Conservation (phyloP, 2,329 filamentous ascomycete species). For the Fusarium sp. region DNA sequence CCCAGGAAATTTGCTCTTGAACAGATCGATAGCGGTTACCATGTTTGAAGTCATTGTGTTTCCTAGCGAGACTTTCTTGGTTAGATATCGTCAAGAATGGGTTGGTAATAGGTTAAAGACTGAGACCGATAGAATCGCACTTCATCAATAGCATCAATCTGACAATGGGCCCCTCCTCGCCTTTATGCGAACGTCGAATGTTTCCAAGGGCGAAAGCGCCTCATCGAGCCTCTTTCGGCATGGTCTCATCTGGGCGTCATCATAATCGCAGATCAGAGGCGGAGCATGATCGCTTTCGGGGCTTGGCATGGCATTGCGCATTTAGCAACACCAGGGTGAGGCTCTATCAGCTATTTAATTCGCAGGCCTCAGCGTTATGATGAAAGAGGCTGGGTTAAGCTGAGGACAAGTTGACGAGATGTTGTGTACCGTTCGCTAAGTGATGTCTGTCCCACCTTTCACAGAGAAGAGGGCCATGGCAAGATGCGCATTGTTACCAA, state of each 20-base stretch:
- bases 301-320: not conserved
- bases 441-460: not conserved
- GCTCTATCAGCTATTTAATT: not conserved
- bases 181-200: not conserved
- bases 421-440: not conserved
- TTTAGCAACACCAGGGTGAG: not conserved
- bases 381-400: not conserved
- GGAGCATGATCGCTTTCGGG: not conserved
- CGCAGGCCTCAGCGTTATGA: not conserved
- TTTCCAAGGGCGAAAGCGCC: not conserved
- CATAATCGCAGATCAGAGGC: not conserved
- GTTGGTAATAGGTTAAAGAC: not conserved
- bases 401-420: not conserved
- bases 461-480: too few species aligned
- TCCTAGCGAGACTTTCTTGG: not conserved
- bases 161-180: not conserved
- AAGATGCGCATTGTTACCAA: not conserved
- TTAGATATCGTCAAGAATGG: too few species aligned
- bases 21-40: not conserved
- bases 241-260: not conserved
- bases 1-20: not conserved
- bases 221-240: not conserved
- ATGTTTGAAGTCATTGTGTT: not conserved
- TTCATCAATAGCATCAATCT: not conserved
- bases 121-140: accelerated